phyloP scores from a whole-genome alignment of 2,329 filamentous ascomycete species.

The Colletotrichum agaves region DNA sequence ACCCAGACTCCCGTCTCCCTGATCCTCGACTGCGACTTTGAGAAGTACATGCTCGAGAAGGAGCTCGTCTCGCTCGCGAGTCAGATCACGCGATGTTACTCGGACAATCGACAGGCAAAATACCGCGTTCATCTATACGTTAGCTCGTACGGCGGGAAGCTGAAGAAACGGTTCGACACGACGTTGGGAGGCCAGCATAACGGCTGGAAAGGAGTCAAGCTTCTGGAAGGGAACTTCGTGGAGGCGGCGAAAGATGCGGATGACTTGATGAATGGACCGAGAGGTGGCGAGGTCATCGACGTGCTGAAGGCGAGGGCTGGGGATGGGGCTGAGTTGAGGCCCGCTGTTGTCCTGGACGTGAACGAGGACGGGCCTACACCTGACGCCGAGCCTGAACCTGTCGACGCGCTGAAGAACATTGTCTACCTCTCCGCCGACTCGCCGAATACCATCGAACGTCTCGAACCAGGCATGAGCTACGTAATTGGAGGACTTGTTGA shows the following conservation, averaged over 20 bases:
- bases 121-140: constrained; percentile 80
- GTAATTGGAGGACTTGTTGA: constrained; percentile 95
- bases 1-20: constrained; percentile 79
- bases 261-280: constrained; percentile 69
- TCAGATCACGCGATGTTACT: constrained; percentile 90
- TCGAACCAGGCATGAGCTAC: constrained; percentile 91
- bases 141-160: constrained; percentile 79
- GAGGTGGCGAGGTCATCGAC: constrained; percentile 69
- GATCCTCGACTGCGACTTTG: constrained; percentile 92
- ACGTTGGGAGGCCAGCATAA: constrained; percentile 76
- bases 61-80: constrained; percentile 85
- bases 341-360: constrained; percentile 47
- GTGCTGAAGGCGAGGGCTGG: constrained; percentile 57
- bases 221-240: constrained; percentile 80
- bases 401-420: constrained; percentile 58
- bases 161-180: constrained; percentile 84
- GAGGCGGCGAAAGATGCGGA: constrained; percentile 73
- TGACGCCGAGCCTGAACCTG: constrained; percentile 44
- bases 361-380: constrained; percentile 48
- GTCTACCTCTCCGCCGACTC: constrained; percentile 95
- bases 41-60: constrained; percentile 87
- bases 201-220: constrained; percentile 82
- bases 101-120: constrained; percentile 79
- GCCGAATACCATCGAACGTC: constrained; percentile 81
- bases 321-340: constrained; percentile 40